A percentile compares a stretch with the other conserved stretches of the same genome.
Evolutionary conservation across 495 filamentous ascomycete species (phyloP).

Genomic region (Penicillium taxi): DNA sequence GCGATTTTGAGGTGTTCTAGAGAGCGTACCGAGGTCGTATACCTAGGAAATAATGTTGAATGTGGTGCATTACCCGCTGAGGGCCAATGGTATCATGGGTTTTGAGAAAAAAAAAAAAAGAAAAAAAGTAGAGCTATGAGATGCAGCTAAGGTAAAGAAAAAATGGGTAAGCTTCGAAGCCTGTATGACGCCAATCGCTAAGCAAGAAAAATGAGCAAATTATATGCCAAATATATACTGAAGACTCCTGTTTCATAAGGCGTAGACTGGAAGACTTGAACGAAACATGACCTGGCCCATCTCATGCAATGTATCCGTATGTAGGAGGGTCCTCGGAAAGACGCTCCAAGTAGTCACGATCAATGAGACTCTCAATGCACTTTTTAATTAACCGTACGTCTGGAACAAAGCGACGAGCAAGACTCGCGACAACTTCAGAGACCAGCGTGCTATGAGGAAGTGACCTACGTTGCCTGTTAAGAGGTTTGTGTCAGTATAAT

Average conservation of each 20-base stretch:
- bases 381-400: slow-evolving; percentile 88
- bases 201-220: slow-evolving; percentile 11
- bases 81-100: too few species aligned
- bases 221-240: too few species aligned
- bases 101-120: too few species aligned
- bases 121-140: background rate
- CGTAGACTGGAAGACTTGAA: too few species aligned
- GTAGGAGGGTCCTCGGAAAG: slow-evolving; percentile 61
- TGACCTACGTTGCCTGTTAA: slow-evolving; percentile 74
- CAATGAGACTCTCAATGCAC: slow-evolving; percentile 87
- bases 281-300: too few species aligned
- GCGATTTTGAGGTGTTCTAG: too few species aligned
- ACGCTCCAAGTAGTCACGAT: slow-evolving; percentile 89
- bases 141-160: background rate
- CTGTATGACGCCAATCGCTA: slow-evolving; percentile 24
- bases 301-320: slow-evolving; percentile 69
- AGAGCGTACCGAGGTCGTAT: too few species aligned
- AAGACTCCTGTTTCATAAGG: too few species aligned
- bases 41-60: too few species aligned
- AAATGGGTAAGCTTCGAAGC: background rate
- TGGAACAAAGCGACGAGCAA: slow-evolving; percentile 74
- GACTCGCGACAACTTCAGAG: slow-evolving; percentile 74
- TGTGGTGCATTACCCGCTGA: too few species aligned
- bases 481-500: slow-evolving; percentile 17
- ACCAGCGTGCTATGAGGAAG: slow-evolving; percentile 74